Evolutionary conservation across 148 eudicot species (phyloP).

Genomic region (Vaccinium myrtillus): DNA sequence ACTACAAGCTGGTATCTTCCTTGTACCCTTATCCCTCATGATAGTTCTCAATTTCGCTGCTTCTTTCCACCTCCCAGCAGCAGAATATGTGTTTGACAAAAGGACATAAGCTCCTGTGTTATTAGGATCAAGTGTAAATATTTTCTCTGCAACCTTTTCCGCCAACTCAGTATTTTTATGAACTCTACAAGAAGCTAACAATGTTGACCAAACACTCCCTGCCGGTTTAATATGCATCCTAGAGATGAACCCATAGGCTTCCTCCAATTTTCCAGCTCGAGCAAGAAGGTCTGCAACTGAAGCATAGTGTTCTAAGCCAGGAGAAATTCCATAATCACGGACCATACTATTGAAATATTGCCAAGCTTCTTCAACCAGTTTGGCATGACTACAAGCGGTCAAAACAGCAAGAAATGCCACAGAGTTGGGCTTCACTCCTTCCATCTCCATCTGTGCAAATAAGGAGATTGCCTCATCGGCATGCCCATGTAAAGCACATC

Average conservation of each 20-base stretch:
- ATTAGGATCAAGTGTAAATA: conserved; percentile 44
- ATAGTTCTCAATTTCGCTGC: conserved; percentile 49
- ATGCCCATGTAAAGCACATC: conserved; percentile 66
- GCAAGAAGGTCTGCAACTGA: conserved; percentile 71
- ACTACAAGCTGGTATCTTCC: conserved; percentile 69
- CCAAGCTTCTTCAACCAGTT: conserved; percentile 59
- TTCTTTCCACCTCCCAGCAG: conserved; percentile 64
- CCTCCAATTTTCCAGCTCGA: conserved; percentile 73
- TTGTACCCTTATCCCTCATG: conserved; percentile 48
- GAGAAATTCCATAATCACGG: conserved; percentile 45
- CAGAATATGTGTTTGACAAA: conserved; percentile 61
- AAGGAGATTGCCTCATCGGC: conserved; percentile 58
- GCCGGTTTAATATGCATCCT: conserved; percentile 36
- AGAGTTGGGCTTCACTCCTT: conserved; percentile 58
- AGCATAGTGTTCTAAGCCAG: conserved; percentile 69
- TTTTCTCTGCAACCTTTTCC: conserved; percentile 56
- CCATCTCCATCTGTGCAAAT: conserved; percentile 52
- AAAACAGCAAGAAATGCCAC: conserved; percentile 62
- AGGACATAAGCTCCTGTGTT: conserved; percentile 51
- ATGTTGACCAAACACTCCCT: conserved; percentile 52
- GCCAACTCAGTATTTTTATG: conserved; percentile 74
- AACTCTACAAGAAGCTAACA: conserved; percentile 67
- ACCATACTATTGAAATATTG: conserved; percentile 49
- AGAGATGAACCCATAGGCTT: conserved; percentile 60
- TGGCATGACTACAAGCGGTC: conserved; percentile 81